Conservation (phyloP, 306 rosid genomes). For the Castanopsis chinensis region DNA sequence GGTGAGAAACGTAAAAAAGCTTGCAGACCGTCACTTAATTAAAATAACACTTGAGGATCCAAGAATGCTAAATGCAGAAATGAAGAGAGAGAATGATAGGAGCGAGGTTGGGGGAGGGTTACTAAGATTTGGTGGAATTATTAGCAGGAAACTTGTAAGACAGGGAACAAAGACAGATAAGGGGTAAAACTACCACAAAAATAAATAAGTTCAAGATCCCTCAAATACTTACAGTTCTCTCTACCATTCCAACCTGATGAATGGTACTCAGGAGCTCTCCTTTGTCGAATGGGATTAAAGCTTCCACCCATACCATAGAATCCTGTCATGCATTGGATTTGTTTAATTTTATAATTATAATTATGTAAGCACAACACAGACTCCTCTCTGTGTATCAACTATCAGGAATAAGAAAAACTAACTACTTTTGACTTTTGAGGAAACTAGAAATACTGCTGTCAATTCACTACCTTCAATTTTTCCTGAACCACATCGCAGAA, state of each 20-base stretch:
- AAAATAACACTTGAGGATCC: background rate
- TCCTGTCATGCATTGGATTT: slow-evolving; percentile 46
- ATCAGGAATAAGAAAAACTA: background rate
- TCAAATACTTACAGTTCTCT: slow-evolving; percentile 70
- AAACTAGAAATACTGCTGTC: slow-evolving; percentile 5
- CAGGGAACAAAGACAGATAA: background rate
- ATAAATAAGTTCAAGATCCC: background rate
- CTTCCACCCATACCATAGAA: slow-evolving; percentile 96
- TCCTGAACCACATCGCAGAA: slow-evolving; percentile 82
- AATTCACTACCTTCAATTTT: slow-evolving; percentile 64
- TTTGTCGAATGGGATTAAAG: slow-evolving; percentile 85
- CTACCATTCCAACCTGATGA: slow-evolving; percentile 95
- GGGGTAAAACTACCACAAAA: background rate
- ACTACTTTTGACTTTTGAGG: background rate
- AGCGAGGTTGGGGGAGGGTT: background rate
- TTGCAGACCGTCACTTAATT: background rate
- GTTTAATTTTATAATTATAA: background rate
- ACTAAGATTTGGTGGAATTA: background rate
- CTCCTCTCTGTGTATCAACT: background rate
- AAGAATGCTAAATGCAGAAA: background rate
- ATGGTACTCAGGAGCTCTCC: slow-evolving; percentile 93
- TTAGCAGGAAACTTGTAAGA: background rate
- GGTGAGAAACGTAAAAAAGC: no score
- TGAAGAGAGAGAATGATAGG: background rate
- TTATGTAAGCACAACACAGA: background rate